Evolutionary conservation across 1,139 yeast genomes (phyloP).

Genomic region (Sugiyamaella pinicola): DNA sequence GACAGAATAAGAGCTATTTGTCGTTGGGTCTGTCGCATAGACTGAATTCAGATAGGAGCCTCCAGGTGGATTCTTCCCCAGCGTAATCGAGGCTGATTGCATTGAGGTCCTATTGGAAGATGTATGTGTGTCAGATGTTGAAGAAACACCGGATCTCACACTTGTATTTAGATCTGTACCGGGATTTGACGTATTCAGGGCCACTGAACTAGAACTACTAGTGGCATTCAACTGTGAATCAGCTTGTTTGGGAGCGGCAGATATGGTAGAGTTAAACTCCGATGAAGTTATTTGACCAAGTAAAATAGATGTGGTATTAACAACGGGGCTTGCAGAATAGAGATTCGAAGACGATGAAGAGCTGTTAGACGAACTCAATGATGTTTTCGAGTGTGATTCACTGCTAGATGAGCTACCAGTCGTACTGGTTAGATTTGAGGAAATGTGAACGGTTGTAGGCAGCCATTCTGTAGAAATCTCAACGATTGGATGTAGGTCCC

Average conservation of each 20-base stretch:
- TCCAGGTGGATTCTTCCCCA: not conserved
- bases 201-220: not conserved
- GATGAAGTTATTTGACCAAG: not conserved
- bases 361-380: not conserved
- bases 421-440: not conserved
- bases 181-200: not conserved
- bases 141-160: not conserved
- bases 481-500: constrained; percentile 2
- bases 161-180: too few species aligned
- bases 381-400: not conserved
- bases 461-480: constrained; percentile 12
- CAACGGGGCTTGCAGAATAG: not conserved
- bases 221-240: not conserved
- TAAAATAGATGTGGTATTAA: not conserved
- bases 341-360: not conserved
- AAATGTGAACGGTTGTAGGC: not conserved
- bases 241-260: not conserved
- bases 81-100: not conserved
- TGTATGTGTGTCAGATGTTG: not conserved
- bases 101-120: not conserved
- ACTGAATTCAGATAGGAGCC: not conserved
- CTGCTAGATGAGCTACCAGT: not conserved
- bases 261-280: not conserved
- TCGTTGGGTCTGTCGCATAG: not conserved
- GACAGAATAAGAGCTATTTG: not conserved